These are phyloP conservation scores for Tephrocybe rancida DNA, from an alignment of 768 basidiomycete genomes.

Conservation along the genomic window DNA sequence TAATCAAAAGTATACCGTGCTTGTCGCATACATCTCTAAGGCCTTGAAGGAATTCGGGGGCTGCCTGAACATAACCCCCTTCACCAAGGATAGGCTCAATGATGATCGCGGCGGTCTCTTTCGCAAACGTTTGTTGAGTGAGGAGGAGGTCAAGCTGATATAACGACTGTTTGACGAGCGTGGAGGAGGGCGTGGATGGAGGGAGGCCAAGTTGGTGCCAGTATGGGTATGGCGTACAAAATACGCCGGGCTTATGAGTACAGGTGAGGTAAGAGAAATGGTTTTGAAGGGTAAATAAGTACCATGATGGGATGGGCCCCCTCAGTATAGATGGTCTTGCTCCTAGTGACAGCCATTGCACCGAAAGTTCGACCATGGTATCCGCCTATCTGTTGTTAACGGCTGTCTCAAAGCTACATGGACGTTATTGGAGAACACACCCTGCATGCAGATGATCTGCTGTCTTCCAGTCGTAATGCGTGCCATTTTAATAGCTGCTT, in stretches of 20 bases:
- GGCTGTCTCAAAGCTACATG: background rate
- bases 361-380: conserved; percentile 95
- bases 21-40: conserved; percentile 82
- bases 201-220: conserved; percentile 82
- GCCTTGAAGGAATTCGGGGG: conserved; percentile 77
- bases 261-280: background rate
- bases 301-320: conserved; percentile 85
- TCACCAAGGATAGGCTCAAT: conserved; percentile 94
- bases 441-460: conserved; percentile 92
- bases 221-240: conserved; percentile 83
- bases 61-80: conserved; percentile 92
- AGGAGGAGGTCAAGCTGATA: conserved; percentile 84
- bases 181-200: conserved; percentile 53
- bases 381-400: conserved; percentile 42
- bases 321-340: conserved; percentile 88
- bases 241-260: conserved; percentile 71
- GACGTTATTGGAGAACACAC: conserved; percentile 27
- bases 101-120: conserved; percentile 89
- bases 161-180: conserved; percentile 63
- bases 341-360: conserved; percentile 90
- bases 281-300: background rate
- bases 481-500: conserved; percentile 88
- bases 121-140: conserved; percentile 76
- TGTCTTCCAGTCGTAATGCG: conserved; percentile 75
- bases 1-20: conserved; percentile 80